phyloP scores from a whole-genome alignment of 2,329 filamentous ascomycete species.

The Blumeria graminis region DNA sequence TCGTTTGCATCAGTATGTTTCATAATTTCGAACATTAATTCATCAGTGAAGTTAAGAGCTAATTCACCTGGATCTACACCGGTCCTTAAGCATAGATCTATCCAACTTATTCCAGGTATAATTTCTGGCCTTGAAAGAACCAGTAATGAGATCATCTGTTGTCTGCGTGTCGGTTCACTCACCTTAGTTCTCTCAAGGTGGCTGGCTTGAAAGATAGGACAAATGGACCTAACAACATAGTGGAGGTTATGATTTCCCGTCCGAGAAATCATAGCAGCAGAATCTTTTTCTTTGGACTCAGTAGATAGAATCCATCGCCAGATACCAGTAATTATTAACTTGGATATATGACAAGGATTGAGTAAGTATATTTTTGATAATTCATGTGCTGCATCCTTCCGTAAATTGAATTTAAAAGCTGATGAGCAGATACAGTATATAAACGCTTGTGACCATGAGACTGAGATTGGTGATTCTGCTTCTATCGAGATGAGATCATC shows the following conservation, averaged over 20 bases:
- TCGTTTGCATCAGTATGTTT: conserved; percentile 23
- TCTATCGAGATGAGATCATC: conserved; percentile 23
- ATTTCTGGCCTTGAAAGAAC: conserved; percentile 58
- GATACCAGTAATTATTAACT: conserved; percentile 43
- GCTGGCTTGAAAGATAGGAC: conserved; percentile 28
- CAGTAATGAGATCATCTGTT: conserved; percentile 52
- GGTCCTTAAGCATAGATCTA: conserved; percentile 59
- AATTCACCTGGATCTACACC: conserved; percentile 65
- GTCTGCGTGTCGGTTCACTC: conserved; percentile 28
- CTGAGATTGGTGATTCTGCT: conserved; percentile 25
- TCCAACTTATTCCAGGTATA: conserved; percentile 64
- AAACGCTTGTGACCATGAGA: conserved; percentile 63
- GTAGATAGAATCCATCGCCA: conserved; percentile 56
- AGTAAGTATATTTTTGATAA: conserved; percentile 41
- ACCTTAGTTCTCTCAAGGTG: conserved; percentile 20
- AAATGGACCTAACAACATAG: conserved; percentile 35
- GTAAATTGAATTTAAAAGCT: conserved; percentile 32
- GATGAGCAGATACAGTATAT: conserved; percentile 53
- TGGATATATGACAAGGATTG: conserved; percentile 31
- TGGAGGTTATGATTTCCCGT: conserved; percentile 40
- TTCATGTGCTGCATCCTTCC: conserved; percentile 34
- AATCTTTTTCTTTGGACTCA: conserved; percentile 56
- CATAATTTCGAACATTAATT: conserved; percentile 44
- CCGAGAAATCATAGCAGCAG: conserved; percentile 39
- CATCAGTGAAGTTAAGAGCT: conserved; percentile 35